These are phyloP conservation scores for Rhodotorula sp. DNA, from an alignment of 1,284 basidiomycete species.

Conservation along the genomic window DNA sequence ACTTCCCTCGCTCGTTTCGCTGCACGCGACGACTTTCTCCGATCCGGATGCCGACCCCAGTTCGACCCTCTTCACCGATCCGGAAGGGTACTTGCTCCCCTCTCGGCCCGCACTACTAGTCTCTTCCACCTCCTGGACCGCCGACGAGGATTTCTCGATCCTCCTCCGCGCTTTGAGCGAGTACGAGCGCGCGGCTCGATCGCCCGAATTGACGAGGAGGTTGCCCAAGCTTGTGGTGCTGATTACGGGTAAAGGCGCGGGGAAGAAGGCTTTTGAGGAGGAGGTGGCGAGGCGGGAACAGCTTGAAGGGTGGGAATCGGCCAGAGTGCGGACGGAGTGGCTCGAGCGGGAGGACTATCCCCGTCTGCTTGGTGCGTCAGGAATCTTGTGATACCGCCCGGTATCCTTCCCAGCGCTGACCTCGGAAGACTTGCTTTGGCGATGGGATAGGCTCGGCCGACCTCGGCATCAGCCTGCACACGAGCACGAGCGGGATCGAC, in stretches of 20 bases:
- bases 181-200: constrained; percentile 63
- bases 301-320: constrained; percentile 62
- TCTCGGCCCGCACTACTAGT: constrained; percentile 84
- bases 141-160: constrained; percentile 91
- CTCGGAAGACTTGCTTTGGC: neutral
- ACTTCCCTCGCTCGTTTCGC: constrained; percentile 47
- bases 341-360: constrained; percentile 92
- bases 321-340: constrained; percentile 72
- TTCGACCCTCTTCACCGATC: constrained; percentile 40
- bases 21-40: constrained; percentile 37
- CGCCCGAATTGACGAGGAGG: constrained; percentile 60
- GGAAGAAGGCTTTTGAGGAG: constrained; percentile 70
- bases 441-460: constrained; percentile 72
- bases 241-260: constrained; percentile 88
- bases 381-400: no score
- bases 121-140: constrained; percentile 94
- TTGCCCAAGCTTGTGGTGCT: constrained; percentile 73
- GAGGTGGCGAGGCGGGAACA: constrained; percentile 61
- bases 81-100: constrained; percentile 53
- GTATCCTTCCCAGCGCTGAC: no score
- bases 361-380: constrained; percentile 72
- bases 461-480: constrained; percentile 85
- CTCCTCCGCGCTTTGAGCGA: constrained; percentile 67
- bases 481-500: constrained; percentile 84
- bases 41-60: neutral